A percentile compares a stretch with the other conserved stretches of the same genome.
Evolutionary conservation across 2,329 filamentous ascomycete species (phyloP).

Genomic region (Teratosphaeria gauchensis): DNA sequence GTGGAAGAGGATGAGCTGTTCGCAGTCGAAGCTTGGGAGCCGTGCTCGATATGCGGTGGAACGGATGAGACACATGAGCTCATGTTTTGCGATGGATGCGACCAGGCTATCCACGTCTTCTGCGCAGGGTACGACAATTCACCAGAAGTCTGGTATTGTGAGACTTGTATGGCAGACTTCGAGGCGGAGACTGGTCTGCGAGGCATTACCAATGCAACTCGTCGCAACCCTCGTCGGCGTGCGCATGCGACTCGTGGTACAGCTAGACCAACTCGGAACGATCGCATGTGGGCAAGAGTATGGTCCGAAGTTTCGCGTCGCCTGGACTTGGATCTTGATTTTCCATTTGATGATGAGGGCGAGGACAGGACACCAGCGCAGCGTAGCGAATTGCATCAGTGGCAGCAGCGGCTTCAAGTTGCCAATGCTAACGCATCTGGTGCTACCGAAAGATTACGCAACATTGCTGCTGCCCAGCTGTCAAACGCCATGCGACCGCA

Average conservation of each 20-base stretch:
- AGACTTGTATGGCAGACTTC: conserved; percentile 52
- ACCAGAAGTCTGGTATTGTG: conserved; percentile 69
- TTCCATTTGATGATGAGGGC: conserved; percentile 70
- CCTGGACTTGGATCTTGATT: conserved; percentile 68
- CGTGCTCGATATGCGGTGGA: conserved; percentile 76
- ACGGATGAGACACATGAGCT: conserved; percentile 74
- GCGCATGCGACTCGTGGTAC: conserved; percentile 3
- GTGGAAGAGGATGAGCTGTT: conserved; percentile 50
- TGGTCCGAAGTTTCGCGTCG: conserved; percentile 86
- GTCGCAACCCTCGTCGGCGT: conserved; percentile 13
- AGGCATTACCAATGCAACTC: conserved; percentile 16
- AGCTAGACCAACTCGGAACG: conserved; percentile 26
- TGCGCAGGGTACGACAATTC: conserved; percentile 68
- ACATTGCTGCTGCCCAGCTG: conserved; percentile 40
- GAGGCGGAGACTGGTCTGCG: conserved; percentile 19
- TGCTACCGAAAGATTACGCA: conserved; percentile 48
- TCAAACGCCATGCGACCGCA: conserved; percentile 1
- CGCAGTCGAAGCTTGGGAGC: conserved; percentile 52
- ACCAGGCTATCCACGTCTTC: conserved; percentile 81
- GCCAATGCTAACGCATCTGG: conserved; percentile 60
- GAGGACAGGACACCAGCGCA: conserved; percentile 46
- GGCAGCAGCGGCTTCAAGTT: conserved; percentile 75
- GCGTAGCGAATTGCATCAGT: conserved; percentile 54
- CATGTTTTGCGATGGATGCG: conserved; percentile 84
- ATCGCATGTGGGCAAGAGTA: conserved; percentile 60